Conservation (phyloP, 1,284 basidiomycete genomes). For the Inonotus obliquus region DNA sequence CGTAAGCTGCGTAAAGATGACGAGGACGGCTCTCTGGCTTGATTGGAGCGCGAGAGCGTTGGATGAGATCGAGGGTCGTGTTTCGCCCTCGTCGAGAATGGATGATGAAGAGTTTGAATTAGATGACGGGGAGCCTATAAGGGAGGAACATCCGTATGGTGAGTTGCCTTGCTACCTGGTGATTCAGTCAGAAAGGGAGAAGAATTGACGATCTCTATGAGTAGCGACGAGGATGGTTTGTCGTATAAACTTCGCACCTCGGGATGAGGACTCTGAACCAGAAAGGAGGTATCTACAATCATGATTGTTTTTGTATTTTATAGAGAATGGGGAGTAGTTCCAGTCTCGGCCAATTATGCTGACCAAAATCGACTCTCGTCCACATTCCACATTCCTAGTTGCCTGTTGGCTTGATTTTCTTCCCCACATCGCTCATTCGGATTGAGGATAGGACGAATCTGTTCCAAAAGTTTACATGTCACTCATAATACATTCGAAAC, state of each 20-base stretch:
- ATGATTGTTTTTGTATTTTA: neutral
- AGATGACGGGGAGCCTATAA: neutral
- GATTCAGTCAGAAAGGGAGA: neutral
- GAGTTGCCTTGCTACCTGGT: neutral
- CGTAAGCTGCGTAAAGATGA: constrained; percentile 14
- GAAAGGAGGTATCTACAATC: neutral
- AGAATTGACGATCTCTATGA: neutral
- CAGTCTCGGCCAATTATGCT: too few relatives aligned
- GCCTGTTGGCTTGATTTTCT: too few relatives aligned
- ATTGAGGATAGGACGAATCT: too few relatives aligned
- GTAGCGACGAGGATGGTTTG: constrained; percentile 6
- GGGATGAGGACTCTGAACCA: neutral
- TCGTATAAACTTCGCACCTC: constrained; percentile 3
- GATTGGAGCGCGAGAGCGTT: constrained; percentile 12
- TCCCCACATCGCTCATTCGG: too few relatives aligned
- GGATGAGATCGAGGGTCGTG: neutral
- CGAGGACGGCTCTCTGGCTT: constrained; percentile 15
- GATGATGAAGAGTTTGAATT: neutral
- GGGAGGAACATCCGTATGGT: constrained; percentile 11
- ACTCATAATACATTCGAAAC: too few relatives aligned
- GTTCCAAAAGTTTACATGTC: too few relatives aligned
- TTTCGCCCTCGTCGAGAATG: neutral
- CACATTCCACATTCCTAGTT: too few relatives aligned
- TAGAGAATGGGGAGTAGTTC: neutral
- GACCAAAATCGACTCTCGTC: too few relatives aligned